phyloP scores from a whole-genome alignment of 2,329 filamentous ascomycete genomes.

The Colletotrichum sidae region DNA sequence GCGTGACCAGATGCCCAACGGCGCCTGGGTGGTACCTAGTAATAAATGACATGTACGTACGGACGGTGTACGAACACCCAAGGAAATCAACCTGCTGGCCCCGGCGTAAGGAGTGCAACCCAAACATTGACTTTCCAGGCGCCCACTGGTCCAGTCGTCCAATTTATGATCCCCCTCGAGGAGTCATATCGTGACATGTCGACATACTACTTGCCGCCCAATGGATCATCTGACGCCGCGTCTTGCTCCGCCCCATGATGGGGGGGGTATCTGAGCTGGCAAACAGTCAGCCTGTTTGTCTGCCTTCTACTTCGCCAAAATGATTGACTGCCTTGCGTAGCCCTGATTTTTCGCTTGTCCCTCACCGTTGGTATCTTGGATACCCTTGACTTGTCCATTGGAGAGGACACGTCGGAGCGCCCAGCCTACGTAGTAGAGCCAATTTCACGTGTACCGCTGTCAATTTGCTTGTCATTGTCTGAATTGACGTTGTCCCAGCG shows the following conservation, averaged over 20 bases:
- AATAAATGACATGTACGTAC: no score
- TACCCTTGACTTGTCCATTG: slow-evolving; percentile 17
- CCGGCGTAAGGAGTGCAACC: slow-evolving; percentile 19
- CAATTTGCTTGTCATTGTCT: slow-evolving; percentile 16
- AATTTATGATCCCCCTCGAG: slow-evolving; percentile 13
- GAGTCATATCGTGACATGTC: slow-evolving; percentile 38
- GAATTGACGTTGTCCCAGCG: slow-evolving; percentile 27
- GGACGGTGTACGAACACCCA: slow-evolving; percentile 20
- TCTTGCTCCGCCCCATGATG: slow-evolving; percentile 33
- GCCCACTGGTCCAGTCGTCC: slow-evolving; percentile 5
- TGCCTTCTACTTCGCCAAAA: slow-evolving; percentile 15
- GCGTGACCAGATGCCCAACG: slow-evolving; percentile 17
- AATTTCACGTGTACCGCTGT: slow-evolving; percentile 19
- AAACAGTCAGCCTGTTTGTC: slow-evolving; percentile 34
- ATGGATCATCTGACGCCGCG: slow-evolving; percentile 35
- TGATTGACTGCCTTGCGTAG: slow-evolving; percentile 4
- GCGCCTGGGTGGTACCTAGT: slow-evolving; percentile 1
- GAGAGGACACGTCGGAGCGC: slow-evolving; percentile 18
- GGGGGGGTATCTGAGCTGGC: slow-evolving; percentile 31
- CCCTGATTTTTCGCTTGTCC: slow-evolving; percentile 15
- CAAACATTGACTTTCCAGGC: slow-evolving; percentile 20
- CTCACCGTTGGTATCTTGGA: slow-evolving; percentile 8
- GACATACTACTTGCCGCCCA: slow-evolving; percentile 34
- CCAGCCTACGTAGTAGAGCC: background rate
- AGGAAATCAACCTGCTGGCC: slow-evolving; percentile 15